Evolutionary conservation across 2,329 filamentous ascomycete species (phyloP).

Genomic region (Calycina marina): DNA sequence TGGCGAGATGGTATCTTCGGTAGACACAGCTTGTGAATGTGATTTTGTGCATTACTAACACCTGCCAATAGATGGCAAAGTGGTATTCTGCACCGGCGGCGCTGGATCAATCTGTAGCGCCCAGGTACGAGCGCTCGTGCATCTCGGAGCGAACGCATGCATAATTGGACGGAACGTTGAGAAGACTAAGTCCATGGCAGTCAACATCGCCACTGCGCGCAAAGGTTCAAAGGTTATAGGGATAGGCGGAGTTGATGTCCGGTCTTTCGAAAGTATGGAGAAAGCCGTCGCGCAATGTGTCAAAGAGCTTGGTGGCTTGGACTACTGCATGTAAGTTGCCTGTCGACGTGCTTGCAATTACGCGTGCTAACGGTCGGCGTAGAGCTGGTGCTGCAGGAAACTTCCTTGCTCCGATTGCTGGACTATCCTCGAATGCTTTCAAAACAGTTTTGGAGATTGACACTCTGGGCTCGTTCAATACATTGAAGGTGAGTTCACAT

Average conservation of each 20-base stretch:
- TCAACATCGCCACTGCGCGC: constrained; percentile 68
- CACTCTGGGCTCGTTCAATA: constrained; percentile 86
- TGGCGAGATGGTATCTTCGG: constrained; percentile 84
- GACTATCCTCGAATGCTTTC: constrained; percentile 79
- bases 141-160: constrained; percentile 83
- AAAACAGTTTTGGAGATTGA: constrained; percentile 95
- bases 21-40: no score
- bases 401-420: constrained; percentile 75
- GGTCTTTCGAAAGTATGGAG: constrained; percentile 54
- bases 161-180: constrained; percentile 82
- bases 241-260: constrained; percentile 67
- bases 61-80: constrained; percentile 56
- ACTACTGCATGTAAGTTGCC: constrained; percentile 65
- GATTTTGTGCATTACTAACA: no score
- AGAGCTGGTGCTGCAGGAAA: constrained; percentile 92
- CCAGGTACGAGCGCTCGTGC: constrained; percentile 81
- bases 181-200: constrained; percentile 71
- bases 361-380: constrained; percentile 1
- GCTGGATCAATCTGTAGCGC: constrained; percentile 88
- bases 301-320: constrained; percentile 72
- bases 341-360: not conserved
- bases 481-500: no score
- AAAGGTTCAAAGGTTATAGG: constrained; percentile 73
- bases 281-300: constrained; percentile 67
- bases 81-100: constrained; percentile 89